Evolutionary conservation across 441 rosid genomes (phyloP).

Genomic region (Erysimum cheiri): DNA sequence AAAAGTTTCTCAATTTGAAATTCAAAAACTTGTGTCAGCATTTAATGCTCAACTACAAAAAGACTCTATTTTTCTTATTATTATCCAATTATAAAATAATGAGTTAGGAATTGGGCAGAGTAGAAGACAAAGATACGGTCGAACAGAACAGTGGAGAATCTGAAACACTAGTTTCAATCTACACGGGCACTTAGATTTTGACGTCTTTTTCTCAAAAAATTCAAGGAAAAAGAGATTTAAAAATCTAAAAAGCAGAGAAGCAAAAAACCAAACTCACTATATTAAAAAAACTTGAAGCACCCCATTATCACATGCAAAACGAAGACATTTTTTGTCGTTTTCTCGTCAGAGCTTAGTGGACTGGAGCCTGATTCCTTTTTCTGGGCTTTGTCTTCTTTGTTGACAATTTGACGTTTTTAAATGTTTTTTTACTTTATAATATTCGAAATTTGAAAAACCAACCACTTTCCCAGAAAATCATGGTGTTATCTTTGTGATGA

Average conservation of each 20-base stretch:
- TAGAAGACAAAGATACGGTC: slow-evolving; percentile 44
- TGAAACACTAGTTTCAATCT: slow-evolving; percentile 40
- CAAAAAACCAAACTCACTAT: slow-evolving; percentile 14
- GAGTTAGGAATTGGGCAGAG: slow-evolving; percentile 43
- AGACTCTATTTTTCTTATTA: background rate
- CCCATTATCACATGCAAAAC: slow-evolving; percentile 41
- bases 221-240: slow-evolving; percentile 20
- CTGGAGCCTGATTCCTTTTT: slow-evolving; percentile 45
- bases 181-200: slow-evolving; percentile 44
- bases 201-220: slow-evolving; percentile 32
- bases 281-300: slow-evolving; percentile 13
- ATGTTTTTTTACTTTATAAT: background rate
- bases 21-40: slow-evolving; percentile 42
- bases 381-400: slow-evolving; percentile 27
- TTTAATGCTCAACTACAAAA: slow-evolving; percentile 33
- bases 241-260: slow-evolving; percentile 29
- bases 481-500: slow-evolving; percentile 28
- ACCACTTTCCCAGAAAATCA: slow-evolving; percentile 40
- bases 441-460: slow-evolving; percentile 39
- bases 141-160: slow-evolving; percentile 45
- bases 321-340: slow-evolving; percentile 40
- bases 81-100: slow-evolving; percentile 26
- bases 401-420: slow-evolving; percentile 18
- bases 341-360: slow-evolving; percentile 41
- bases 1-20: slow-evolving; percentile 46